Evolutionary conservation across 192 early-diverging fungal genomes (phyloP).

Genomic region (Linnemannia elongata): DNA sequence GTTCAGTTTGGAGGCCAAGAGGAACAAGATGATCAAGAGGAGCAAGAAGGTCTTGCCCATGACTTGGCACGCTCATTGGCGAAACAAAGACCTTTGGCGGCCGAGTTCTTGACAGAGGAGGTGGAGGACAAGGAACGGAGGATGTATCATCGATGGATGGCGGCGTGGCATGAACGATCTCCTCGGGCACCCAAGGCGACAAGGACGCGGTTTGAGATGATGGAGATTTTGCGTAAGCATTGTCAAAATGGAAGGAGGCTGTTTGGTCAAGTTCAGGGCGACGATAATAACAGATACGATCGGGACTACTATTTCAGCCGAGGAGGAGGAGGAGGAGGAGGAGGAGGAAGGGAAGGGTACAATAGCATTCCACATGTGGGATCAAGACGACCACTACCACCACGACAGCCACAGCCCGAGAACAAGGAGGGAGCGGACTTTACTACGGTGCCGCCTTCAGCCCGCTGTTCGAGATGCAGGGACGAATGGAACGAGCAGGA

Average conservation of each 20-base stretch:
- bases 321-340: background rate
- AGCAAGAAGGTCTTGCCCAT: background rate
- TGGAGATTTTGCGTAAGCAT: background rate
- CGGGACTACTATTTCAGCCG: background rate
- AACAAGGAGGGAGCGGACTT: background rate
- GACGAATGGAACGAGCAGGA: slow-evolving; percentile 5
- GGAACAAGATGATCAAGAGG: background rate
- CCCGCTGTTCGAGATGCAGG: slow-evolving; percentile 9
- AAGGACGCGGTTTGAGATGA: slow-evolving; percentile 12
- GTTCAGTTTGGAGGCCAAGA: slow-evolving; percentile 12
- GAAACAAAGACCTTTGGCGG: background rate
- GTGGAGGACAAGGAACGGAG: slow-evolving; percentile 18
- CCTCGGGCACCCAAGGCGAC: slow-evolving; percentile 4
- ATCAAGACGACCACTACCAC: background rate
- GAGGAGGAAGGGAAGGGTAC: background rate
- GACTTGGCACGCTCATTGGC: background rate
- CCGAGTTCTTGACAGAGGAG: slow-evolving; percentile 18
- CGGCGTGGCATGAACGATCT: slow-evolving; percentile 37
- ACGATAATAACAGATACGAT: background rate
- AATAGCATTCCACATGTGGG: background rate
- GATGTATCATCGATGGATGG: slow-evolving; percentile 52
- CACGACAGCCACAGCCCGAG: background rate
- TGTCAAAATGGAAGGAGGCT: background rate
- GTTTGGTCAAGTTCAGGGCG: background rate
- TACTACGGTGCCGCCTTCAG: background rate